Base-by-base conservation (phyloP, 495 filamentous ascomycete species). In the Trichoderma erinaceum region DNA sequence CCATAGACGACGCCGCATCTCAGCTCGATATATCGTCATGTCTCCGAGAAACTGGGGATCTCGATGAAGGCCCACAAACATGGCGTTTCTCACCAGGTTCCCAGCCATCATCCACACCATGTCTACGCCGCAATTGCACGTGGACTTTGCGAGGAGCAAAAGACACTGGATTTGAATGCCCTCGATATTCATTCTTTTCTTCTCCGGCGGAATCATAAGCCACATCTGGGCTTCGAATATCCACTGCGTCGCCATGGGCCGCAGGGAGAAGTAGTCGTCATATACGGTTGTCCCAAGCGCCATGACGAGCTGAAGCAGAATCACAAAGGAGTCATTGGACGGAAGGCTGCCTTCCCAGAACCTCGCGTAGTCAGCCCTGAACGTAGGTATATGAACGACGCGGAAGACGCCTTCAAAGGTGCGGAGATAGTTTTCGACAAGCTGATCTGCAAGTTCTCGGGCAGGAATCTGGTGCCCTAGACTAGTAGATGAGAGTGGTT, bases 1-100 rank as follows among this genome's bases (percentile, higher is more conserved):
- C 88, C 88, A 91, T 15, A 92, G 78, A 25, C 89, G 80, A 58
- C 88, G 77, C n/a, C 88, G 82, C 80, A 90, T 85, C 75, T 92
- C 89, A 63, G 85, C 81, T 16, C 80, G 78, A 38, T 88, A 84
- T 0, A 69, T 67, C 1, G 81, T 73, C 69, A 79, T 78, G 29
- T 72, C 75, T 5, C 79, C 75, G 1, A 84, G 71, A 35, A 70
- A 69, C 41, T 78, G 74, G 0, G 87, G 86, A 56, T 89, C 87
- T 4, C 82, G 77, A 69, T 91, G 86, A 13, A 89, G 76, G 1
- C 87, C 88, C 77, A 89, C 86, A 61, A 79, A 78, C 64, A 89
- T 78, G 43, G 86, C 87, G 27, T 82, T 81, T 67, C 87, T 82
- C 32, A 90, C 72, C 18, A 90, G 69, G 0, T 81, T 77, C 0